Evolutionary conservation across 2,329 filamentous ascomycete species (phyloP), one percentile per base, ranked within the genome.

Genomic region (Gyromitra esculenta): DNA sequence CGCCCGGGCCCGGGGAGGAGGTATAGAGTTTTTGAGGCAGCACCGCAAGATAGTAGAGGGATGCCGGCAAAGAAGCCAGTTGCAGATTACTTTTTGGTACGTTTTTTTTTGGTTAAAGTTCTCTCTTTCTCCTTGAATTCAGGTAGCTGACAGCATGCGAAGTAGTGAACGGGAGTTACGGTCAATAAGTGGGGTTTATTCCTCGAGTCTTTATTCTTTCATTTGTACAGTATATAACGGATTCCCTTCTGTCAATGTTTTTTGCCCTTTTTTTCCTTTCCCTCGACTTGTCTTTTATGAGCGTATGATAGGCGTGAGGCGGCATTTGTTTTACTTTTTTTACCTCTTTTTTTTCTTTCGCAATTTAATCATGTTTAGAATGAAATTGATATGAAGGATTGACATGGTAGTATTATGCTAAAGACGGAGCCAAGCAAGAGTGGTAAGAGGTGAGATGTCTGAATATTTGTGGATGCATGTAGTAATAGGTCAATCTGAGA

Each of bases 31-130:
- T 99, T 99, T 83, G 94, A 98, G 82, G 96, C 96, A 0, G 96
- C 96, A 69, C 94, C 96, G 67, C 96, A 99, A 85, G 96, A 98
- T 83, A 94, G 92, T 1, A 88, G 96, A 81, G 96, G 96, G 3
- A 99, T 99, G 96, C 96, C 96, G 75, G 96, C 96, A 1, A 99
- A 99, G 88, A 98, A 98, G 84, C 96, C 96, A 1, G 93, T 97
- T 68, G 94, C 94, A 13, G 95, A 98, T 85, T 99, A 98, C 86
- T 99, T 99, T 84, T 86, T 99, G 78, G 77, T 79, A 57, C n/a
- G 60, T 31, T 48, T 41, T 41, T 45, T 4, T 18, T 21, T 21
- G 1, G 35, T 31, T 41, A 15, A 11, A 13, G n/a, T 11, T 2
- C 50, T 35, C 1, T 54, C 43, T 21, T 54, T 11, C 13, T 25